Evolutionary conservation across 140 eudicot genomes (phyloP).

Genomic region (Bidens hawaiensis): DNA sequence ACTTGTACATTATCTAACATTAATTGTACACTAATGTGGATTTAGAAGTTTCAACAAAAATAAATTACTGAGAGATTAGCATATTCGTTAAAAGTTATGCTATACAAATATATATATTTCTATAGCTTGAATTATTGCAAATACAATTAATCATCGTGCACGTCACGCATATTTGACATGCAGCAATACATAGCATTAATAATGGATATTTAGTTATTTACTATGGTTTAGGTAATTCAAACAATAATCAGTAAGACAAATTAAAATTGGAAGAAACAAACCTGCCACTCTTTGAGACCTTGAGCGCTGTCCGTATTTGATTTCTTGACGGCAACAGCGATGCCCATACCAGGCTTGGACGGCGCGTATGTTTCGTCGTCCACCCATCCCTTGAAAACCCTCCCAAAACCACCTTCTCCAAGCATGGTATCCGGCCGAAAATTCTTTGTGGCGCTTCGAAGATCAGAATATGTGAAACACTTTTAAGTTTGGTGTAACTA

Average conservation of each 20-base stretch:
- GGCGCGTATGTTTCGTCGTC: constrained; percentile 59
- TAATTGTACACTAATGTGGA: background rate
- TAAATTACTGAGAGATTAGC: no score
- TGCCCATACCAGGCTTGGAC: constrained; percentile 50
- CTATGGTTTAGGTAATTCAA: no score
- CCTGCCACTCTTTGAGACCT: constrained; percentile 91
- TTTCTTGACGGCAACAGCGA: constrained; percentile 70
- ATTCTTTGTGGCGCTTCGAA: constrained; percentile 64
- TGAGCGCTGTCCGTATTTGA: constrained; percentile 72
- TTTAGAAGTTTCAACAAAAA: background rate
- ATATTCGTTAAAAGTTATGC: no score
- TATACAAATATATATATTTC: no score
- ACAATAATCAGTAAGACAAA: background rate
- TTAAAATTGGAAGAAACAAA: constrained; percentile 1
- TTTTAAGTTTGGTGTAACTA: constrained; percentile 57
- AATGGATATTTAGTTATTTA: background rate
- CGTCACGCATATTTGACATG: constrained; percentile 29
- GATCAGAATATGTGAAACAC: constrained; percentile 39
- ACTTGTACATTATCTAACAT: background rate
- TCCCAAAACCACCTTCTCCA: constrained; percentile 91
- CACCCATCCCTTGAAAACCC: constrained; percentile 71
- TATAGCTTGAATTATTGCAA: background rate
- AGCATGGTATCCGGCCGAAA: constrained; percentile 74
- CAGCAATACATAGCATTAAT: background rate
- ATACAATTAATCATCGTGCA: constrained; percentile 24